These are phyloP conservation scores for Scutellaria barbata DNA, from an alignment of 257 asterid species.

Conservation along the genomic window DNA sequence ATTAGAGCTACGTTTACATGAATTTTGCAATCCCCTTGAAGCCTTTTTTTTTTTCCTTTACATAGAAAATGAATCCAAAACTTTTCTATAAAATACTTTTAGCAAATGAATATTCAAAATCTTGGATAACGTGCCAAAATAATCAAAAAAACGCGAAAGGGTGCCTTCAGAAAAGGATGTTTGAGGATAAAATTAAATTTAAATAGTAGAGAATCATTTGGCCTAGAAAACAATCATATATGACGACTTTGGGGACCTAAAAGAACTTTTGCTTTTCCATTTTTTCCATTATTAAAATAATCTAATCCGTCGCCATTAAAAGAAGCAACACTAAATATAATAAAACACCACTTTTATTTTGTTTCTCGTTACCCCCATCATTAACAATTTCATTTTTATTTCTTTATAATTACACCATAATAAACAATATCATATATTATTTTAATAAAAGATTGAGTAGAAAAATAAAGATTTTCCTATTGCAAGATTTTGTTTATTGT, in stretches of 20 bases:
- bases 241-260: constrained; percentile 44
- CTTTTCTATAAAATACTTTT: neutral
- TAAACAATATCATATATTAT: no score
- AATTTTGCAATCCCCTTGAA: no score
- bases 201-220: constrained; percentile 37
- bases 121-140: constrained; percentile 41
- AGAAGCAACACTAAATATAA: constrained; percentile 14
- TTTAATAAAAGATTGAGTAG: no score
- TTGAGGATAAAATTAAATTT: constrained; percentile 1
- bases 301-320: constrained; percentile 16
- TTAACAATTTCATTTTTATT: no score
- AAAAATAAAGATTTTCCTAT: no score
- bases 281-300: constrained; percentile 1
- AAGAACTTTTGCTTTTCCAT: constrained; percentile 47
- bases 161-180: constrained; percentile 7
- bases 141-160: constrained; percentile 45
- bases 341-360: neutral
- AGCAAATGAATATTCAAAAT: constrained; percentile 6
- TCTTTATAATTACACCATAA: no score
- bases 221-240: constrained; percentile 44
- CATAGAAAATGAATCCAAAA: neutral
- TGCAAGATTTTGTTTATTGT: neutral
- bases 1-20: no score
- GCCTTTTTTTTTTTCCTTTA: neutral
- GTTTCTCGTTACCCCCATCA: neutral